A percentile compares a stretch with the other conserved stretches of the same genome.
Evolutionary conservation across 1,139 yeast species (phyloP).

Genomic region (Magnusiomyces starmeri): DNA sequence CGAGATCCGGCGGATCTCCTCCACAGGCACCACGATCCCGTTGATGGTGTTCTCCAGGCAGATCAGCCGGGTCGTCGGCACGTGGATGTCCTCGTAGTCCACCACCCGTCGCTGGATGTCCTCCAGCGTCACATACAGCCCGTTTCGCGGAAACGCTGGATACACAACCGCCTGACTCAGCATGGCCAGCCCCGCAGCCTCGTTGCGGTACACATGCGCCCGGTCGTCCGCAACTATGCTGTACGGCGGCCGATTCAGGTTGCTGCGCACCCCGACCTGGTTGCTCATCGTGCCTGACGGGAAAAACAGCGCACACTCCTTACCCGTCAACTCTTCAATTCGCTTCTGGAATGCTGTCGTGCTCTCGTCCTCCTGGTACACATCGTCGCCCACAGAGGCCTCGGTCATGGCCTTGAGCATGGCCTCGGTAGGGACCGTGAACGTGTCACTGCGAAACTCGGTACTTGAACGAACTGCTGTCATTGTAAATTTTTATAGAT

Average conservation of each 20-base stretch:
- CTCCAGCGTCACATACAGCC: constrained; percentile 68
- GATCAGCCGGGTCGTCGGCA: constrained; percentile 80
- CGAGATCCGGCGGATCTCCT: constrained; percentile 67
- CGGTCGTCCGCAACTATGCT: constrained; percentile 77
- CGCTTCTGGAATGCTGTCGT: constrained; percentile 59
- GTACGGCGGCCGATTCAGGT: constrained; percentile 79
- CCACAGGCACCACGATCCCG: constrained; percentile 75
- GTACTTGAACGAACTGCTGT: background rate
- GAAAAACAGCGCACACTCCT: constrained; percentile 76
- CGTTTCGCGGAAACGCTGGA: constrained; percentile 71
- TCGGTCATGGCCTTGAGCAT: constrained; percentile 60
- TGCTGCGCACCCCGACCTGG: constrained; percentile 77
- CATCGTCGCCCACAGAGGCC: constrained; percentile 78
- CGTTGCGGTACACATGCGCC: constrained; percentile 75
- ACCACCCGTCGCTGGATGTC: constrained; percentile 60
- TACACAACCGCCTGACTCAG: constrained; percentile 89
- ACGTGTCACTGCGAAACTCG: constrained; percentile 55
- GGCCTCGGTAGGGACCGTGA: constrained; percentile 78
- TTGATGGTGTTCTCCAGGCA: constrained; percentile 84
- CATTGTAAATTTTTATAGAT: background rate
- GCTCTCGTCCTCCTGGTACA: constrained; percentile 73
- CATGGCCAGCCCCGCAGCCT: constrained; percentile 88
- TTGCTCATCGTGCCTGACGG: constrained; percentile 88
- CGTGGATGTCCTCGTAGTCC: constrained; percentile 77
- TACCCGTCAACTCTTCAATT: constrained; percentile 68